Evolutionary conservation across 257 asterid species (phyloP).

Genomic region (Nicotiana noctiflora): DNA sequence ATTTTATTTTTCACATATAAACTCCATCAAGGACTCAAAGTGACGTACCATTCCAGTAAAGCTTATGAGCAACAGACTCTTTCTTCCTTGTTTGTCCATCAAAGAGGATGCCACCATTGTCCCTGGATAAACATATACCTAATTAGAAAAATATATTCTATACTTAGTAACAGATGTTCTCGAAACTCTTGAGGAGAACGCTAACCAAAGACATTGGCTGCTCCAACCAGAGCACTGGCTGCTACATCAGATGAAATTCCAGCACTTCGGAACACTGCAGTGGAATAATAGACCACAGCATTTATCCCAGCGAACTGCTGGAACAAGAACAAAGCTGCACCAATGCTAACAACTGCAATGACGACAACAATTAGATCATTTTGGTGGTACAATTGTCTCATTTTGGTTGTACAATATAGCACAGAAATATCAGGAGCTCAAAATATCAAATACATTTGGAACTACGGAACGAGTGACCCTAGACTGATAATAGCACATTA

Average conservation of each 20-base stretch:
- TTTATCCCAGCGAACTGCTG: slow-evolving; percentile 98
- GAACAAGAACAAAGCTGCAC: slow-evolving; percentile 76
- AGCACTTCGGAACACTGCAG: slow-evolving; percentile 88
- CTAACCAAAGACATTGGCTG: slow-evolving; percentile 91
- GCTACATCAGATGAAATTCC: slow-evolving; percentile 92
- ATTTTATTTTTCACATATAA: background rate
- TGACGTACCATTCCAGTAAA: slow-evolving; percentile 79
- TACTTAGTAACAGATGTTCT: background rate
- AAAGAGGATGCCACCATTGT: slow-evolving; percentile 81
- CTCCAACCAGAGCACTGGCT: slow-evolving; percentile 94
- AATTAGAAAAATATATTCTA: slow-evolving; percentile 13
- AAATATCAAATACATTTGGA: background rate
- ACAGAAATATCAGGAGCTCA: slow-evolving; percentile 2
- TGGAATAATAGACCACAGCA: slow-evolving; percentile 86
- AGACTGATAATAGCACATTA: background rate
- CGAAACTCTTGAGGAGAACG: background rate
- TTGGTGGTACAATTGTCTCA: background rate
- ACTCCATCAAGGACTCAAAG: background rate
- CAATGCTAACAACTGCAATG: slow-evolving; percentile 87
- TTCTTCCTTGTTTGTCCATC: slow-evolving; percentile 96
- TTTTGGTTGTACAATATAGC: background rate
- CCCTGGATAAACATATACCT: slow-evolving; percentile 35
- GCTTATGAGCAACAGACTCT: slow-evolving; percentile 84
- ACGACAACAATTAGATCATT: background rate
- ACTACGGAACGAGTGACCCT: background rate